A percentile compares a stretch with the other conserved stretches of the same genome.
These are phyloP conservation scores for Castanea sativa DNA, from an alignment of 306 rosid genomes.

Conservation along the genomic window DNA sequence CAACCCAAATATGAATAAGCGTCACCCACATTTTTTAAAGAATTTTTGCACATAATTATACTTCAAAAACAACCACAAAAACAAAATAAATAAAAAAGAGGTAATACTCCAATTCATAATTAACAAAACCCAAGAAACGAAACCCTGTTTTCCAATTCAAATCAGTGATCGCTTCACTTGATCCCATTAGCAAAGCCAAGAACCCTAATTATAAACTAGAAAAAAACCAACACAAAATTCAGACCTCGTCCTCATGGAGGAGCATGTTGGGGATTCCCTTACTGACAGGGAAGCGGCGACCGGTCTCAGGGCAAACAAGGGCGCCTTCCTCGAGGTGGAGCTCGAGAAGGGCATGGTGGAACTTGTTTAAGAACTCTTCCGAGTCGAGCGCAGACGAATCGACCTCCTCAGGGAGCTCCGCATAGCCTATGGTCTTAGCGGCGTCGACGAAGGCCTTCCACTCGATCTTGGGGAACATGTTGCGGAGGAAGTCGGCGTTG, in stretches of 20 bases:
- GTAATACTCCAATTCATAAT: background rate
- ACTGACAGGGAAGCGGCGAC: constrained; percentile 64
- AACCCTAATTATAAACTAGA: background rate
- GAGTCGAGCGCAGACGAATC: constrained; percentile 68
- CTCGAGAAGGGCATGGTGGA: constrained; percentile 90
- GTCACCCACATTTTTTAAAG: no score
- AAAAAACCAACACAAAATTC: constrained; percentile 14
- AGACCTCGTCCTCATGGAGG: constrained; percentile 93
- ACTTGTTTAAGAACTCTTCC: constrained; percentile 62
- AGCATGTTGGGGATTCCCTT: constrained; percentile 95
- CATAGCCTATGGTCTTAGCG: constrained; percentile 59
- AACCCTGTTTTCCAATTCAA: no score
- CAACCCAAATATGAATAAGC: no score
- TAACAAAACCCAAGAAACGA: background rate
- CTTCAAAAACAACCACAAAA: no score
- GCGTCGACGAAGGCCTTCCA: constrained; percentile 74
- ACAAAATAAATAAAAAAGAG: background rate
- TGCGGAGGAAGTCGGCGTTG: constrained; percentile 57
- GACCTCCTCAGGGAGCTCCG: constrained; percentile 73
- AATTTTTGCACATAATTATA: no score
- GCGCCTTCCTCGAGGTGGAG: constrained; percentile 92
- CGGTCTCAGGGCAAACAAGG: constrained; percentile 81
- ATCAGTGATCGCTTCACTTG: no score
- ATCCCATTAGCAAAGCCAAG: background rate
- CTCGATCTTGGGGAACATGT: constrained; percentile 75